phyloP scores from a whole-genome alignment of 352 stramenopile genomes.

The Globisporangium cederbergense region DNA sequence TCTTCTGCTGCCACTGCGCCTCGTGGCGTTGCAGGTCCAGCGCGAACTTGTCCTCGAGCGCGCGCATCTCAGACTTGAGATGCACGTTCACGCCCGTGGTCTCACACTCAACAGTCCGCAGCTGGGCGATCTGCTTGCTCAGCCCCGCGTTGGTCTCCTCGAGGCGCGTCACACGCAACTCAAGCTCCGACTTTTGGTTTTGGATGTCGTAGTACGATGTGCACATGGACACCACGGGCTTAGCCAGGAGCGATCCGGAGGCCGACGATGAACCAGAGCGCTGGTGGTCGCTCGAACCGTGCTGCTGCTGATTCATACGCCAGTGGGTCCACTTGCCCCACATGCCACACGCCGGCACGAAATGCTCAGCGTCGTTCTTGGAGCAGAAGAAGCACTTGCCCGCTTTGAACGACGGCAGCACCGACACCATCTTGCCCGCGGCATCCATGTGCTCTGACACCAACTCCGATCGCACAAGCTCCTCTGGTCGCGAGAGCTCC shows the following conservation, averaged over 20 bases:
- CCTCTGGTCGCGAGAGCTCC: conserved; percentile 13
- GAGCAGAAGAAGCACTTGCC: conserved; percentile 86
- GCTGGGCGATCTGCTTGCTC: conserved; percentile 21
- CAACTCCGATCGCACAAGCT: background rate
- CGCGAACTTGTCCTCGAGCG: conserved; percentile 47
- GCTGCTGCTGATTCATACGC: conserved; percentile 76
- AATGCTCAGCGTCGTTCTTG: conserved; percentile 79
- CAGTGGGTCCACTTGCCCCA: conserved; percentile 86
- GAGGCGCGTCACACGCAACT: conserved; percentile 31
- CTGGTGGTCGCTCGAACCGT: conserved; percentile 13
- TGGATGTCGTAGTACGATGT: conserved; percentile 86
- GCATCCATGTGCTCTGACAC: conserved; percentile 4
- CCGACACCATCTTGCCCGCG: conserved; percentile 57
- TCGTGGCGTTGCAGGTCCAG: conserved; percentile 34
- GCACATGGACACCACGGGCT: conserved; percentile 64
- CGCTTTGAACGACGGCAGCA: conserved; percentile 73
- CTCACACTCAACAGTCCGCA: conserved; percentile 22
- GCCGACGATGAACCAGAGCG: conserved; percentile 16
- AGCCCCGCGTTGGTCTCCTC: conserved; percentile 32
- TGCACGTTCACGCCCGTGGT: conserved; percentile 26
- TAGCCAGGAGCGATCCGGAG: conserved; percentile 15
- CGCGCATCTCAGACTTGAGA: conserved; percentile 41
- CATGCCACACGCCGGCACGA: conserved; percentile 75
- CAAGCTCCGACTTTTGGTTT: conserved; percentile 56
- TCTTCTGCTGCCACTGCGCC: conserved; percentile 37